Base-by-base conservation (phyloP, 345 rosid genomes). In the Physaria fendleri region DNA sequence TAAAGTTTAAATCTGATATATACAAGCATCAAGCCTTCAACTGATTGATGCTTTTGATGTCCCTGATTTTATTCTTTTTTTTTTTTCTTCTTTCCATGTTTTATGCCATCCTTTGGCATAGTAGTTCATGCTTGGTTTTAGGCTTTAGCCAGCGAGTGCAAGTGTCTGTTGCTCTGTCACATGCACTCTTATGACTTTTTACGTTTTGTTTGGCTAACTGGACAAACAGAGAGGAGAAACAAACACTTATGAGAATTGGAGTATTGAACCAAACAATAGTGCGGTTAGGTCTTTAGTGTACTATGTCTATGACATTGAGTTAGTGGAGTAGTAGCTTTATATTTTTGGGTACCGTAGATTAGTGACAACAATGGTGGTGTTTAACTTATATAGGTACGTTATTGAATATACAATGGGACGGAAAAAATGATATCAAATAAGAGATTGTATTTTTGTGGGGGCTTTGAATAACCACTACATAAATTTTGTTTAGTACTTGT, bases 41-140 rank as follows among this genome's bases (percentile, higher is more conserved):
- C 29, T 67, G 37, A 27, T 51, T 59, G 46, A 25, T 68, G 54
- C 32, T 68, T 49, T 38, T 56, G 9, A 47, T 65, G 46, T 37
- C 25, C 3, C 5, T 58, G 23, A 11, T 66, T 49, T 56, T 43
- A n/a, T n/a, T n/a, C n/a, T 24, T 37, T 18, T 27, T 27, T 14
- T 25, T 28, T 8, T 17, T 42, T 22, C 47, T 34, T 25, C 39
- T 25, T 50, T 51, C 37, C 23, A 12, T 33, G 54, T 50, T 59
- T 6, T 25, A 59, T 55, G 40, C 18, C 32, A 1, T 39, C 16
- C 21, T 65, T 24, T 59, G 2, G 34, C 6, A 6, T 33, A 22
- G 23, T 11, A 13, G 22, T 45, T 46, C 24, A 24, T 60, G 24
- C 28, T 28, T 44, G 55, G 27, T 53, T 30, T 21, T 37, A 44